Conservation (phyloP, 2,329 filamentous ascomycete genomes). For the Penicillium sp. region DNA sequence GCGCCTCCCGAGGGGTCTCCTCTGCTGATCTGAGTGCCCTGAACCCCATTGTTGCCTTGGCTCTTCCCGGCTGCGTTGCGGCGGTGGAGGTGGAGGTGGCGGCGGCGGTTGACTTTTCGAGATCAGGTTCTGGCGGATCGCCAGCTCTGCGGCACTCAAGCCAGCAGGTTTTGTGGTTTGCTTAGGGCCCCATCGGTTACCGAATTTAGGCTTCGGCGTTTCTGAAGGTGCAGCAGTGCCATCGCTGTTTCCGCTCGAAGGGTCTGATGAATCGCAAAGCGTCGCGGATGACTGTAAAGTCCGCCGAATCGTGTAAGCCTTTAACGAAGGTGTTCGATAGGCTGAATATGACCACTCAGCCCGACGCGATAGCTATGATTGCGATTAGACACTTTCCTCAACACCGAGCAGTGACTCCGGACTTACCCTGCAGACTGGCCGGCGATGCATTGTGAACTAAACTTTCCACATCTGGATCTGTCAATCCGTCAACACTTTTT, state of each 20-base stretch:
- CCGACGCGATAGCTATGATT: constrained; percentile 36
- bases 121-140: constrained; percentile 31
- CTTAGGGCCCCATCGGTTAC: constrained; percentile 24
- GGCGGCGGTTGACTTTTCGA: constrained; percentile 15
- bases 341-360: constrained; percentile 40
- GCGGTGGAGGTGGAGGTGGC: constrained; percentile 1
- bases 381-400: not conserved
- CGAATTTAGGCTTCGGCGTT: constrained; percentile 28
- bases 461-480: constrained; percentile 16
- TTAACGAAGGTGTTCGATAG: constrained; percentile 23
- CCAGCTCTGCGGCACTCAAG: constrained; percentile 33
- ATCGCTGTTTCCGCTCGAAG: constrained; percentile 22
- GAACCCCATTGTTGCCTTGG: not conserved
- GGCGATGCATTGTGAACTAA: constrained; percentile 34
- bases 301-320: constrained; percentile 28
- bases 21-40: constrained; percentile 1
- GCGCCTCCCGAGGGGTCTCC: not conserved
- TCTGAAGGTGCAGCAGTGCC: constrained; percentile 13
- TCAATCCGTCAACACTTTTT: constrained; percentile 17
- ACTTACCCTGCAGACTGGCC: constrained; percentile 33
- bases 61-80: not conserved
- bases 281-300: constrained; percentile 34
- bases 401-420: not conserved
- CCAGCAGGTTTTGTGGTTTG: constrained; percentile 21
- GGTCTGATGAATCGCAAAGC: constrained; percentile 28